Evolutionary conservation across 2,329 filamentous ascomycete species (phyloP).

Genomic region (Arthrobotrys iridis): DNA sequence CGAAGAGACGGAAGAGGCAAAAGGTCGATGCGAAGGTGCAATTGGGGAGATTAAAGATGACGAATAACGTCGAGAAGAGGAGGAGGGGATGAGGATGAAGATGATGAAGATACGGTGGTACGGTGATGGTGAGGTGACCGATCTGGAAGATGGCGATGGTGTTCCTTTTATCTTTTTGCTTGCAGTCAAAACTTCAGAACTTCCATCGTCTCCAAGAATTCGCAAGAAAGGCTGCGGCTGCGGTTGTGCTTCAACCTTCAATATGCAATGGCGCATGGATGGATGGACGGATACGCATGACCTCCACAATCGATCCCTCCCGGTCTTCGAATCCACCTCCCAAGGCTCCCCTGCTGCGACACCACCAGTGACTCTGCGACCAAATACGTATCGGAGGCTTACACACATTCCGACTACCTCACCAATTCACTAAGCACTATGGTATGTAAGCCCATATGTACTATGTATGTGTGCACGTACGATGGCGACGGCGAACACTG

Average conservation of each 20-base stretch:
- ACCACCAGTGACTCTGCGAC: conserved; percentile 28
- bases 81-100: background rate
- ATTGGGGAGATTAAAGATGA: conserved; percentile 11
- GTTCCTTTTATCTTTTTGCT: conserved; percentile 28
- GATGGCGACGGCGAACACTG: no score
- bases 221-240: no score
- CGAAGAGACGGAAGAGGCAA: conserved; percentile 30
- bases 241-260: conserved; percentile 1
- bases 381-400: conserved; percentile 7
- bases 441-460: no score
- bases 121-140: no score
- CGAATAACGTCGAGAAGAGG: background rate
- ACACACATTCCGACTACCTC: background rate
- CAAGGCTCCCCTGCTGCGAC: conserved; percentile 34
- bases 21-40: background rate
- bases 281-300: conserved; percentile 34
- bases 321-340: background rate
- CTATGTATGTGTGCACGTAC: no score
- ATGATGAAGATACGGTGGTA: no score
- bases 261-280: conserved; percentile 24
- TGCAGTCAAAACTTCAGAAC: background rate
- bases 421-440: no score
- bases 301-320: no score
- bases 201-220: no score
- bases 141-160: background rate